phyloP scores from a whole-genome alignment of 345 rosid genomes.

The Microthlaspi erraticum region DNA sequence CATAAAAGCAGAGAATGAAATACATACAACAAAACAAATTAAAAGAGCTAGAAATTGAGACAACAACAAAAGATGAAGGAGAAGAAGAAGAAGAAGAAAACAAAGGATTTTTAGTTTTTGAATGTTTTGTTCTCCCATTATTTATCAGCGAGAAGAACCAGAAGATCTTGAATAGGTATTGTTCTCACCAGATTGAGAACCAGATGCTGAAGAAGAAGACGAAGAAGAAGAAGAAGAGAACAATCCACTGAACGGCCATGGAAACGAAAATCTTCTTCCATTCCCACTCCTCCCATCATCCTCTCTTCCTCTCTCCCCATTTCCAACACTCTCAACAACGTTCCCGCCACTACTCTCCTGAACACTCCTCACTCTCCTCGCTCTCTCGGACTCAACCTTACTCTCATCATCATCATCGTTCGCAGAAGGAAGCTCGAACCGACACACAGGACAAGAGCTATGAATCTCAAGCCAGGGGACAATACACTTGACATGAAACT shows the following conservation, averaged over 20 bases:
- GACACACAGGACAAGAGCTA: conserved; percentile 90
- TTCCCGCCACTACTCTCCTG: background rate
- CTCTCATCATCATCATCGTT: conserved; percentile 66
- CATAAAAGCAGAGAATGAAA: conserved; percentile 36
- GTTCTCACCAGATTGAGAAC: conserved; percentile 54
- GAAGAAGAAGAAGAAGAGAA: conserved; percentile 64
- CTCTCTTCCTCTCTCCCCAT: conserved; percentile 53
- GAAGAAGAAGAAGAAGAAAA: conserved; percentile 9
- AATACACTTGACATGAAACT: conserved; percentile 76
- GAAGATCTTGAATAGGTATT: conserved; percentile 49
- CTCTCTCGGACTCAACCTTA: conserved; percentile 54
- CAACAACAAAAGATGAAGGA: background rate
- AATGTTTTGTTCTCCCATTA: conserved; percentile 18
- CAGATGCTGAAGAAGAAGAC: conserved; percentile 31
- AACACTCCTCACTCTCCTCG: conserved; percentile 9
- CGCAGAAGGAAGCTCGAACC: conserved; percentile 64
- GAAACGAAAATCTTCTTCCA: conserved; percentile 73
- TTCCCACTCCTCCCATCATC: conserved; percentile 56
- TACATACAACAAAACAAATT: conserved; percentile 26
- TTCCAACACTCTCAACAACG: conserved; percentile 39
- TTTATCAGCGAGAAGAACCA: conserved; percentile 38
- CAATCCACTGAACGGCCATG: conserved; percentile 84
- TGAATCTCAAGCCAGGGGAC: conserved; percentile 93
- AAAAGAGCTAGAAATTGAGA: conserved; percentile 25
- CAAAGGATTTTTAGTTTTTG: background rate